These are phyloP conservation scores for Acidomyces sp. DNA, from an alignment of 495 filamentous ascomycete species.

Conservation along the genomic window DNA sequence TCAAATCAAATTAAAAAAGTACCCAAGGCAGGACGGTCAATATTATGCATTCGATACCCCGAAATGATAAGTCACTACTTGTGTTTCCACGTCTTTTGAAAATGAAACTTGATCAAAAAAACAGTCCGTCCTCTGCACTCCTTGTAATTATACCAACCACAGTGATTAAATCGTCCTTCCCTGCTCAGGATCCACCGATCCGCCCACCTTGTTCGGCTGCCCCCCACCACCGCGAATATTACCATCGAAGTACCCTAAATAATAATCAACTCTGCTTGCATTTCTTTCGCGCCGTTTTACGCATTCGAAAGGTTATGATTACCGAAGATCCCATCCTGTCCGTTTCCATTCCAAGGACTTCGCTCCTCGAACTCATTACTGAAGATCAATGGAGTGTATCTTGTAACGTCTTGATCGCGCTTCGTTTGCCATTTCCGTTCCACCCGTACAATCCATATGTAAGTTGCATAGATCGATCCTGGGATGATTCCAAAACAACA, in stretches of 20 bases:
- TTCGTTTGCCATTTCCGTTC: neutral
- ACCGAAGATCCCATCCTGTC: neutral
- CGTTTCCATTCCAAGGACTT: neutral
- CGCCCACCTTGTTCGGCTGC: neutral
- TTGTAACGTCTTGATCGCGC: neutral
- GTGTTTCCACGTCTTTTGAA: too few relatives aligned
- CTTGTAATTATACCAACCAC: too few relatives aligned
- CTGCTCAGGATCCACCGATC: neutral
- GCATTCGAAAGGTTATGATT: neutral
- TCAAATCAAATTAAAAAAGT: too few relatives aligned
- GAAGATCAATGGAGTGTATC: neutral
- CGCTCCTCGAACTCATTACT: neutral
- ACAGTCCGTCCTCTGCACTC: too few relatives aligned
- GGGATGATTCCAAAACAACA: neutral
- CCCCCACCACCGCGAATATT: neutral
- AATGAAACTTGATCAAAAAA: too few relatives aligned
- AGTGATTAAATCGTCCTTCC: neutral
- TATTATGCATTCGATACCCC: too few relatives aligned
- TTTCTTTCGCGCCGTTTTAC: neutral
- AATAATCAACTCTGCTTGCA: too few relatives aligned
- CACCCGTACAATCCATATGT: neutral
- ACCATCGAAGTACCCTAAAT: neutral
- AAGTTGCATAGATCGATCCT: neutral
- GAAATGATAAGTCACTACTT: too few relatives aligned
- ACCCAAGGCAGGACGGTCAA: too few relatives aligned